A percentile compares a stretch with the other conserved stretches of the same genome.
These are phyloP conservation scores for Chenopodium formosanum DNA, from an alignment of 148 eudicot genomes.

Conservation along the genomic window DNA sequence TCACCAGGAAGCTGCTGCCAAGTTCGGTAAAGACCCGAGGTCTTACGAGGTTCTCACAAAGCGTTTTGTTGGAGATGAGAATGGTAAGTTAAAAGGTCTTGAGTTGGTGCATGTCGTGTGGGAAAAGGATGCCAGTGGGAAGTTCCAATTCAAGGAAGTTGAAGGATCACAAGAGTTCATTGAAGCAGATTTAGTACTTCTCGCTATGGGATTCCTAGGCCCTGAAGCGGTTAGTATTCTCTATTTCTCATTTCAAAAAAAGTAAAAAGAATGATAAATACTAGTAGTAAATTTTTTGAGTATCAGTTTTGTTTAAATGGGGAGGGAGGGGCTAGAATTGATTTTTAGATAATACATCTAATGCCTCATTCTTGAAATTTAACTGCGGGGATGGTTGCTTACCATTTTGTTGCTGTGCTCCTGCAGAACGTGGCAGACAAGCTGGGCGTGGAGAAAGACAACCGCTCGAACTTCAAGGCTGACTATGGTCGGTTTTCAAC, in stretches of 20 bases:
- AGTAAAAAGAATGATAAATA: neutral
- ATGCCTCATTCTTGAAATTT: neutral
- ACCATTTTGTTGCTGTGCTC: slow-evolving; percentile 7
- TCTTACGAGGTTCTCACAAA: slow-evolving; percentile 91
- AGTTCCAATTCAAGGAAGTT: slow-evolving; percentile 78
- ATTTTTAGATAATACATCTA: neutral
- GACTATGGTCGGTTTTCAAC: slow-evolving; percentile 73
- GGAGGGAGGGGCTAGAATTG: neutral
- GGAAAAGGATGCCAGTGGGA: slow-evolving; percentile 94
- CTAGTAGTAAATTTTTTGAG: neutral
- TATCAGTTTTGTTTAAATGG: neutral
- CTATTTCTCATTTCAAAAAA: neutral
- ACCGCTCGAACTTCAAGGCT: slow-evolving; percentile 86
- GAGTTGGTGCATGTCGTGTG: slow-evolving; percentile 77
- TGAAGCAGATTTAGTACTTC: slow-evolving; percentile 78
- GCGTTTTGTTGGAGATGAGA: slow-evolving; percentile 83
- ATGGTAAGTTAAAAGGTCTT: slow-evolving; percentile 76
- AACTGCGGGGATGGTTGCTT: neutral
- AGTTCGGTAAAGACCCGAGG: slow-evolving; percentile 96
- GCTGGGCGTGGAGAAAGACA: slow-evolving; percentile 80
- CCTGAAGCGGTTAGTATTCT: slow-evolving; percentile 82
- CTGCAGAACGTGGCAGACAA: slow-evolving; percentile 66
- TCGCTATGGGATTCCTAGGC: slow-evolving; percentile 99
- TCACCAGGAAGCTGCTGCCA: slow-evolving; percentile 88
- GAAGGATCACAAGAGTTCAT: slow-evolving; percentile 79